These are phyloP conservation scores for Plasmodium coatneyi DNA, from an alignment of 169 alveolate genomes.

Conservation along the genomic window DNA sequence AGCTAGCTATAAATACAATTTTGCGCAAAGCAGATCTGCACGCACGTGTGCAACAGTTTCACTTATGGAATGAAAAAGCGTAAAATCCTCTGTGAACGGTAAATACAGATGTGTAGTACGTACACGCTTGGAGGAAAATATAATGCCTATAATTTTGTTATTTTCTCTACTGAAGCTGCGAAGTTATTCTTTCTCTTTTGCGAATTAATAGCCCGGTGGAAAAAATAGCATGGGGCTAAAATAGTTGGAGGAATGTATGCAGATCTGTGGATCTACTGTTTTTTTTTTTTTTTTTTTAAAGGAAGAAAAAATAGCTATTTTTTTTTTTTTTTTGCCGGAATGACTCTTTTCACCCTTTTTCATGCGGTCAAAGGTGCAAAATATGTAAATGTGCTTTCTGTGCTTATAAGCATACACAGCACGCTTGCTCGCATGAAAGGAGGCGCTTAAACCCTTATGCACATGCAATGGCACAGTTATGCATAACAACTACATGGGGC, in stretches of 20 bases:
- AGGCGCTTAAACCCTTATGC: background rate
- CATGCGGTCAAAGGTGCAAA: background rate
- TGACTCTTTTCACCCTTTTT: background rate
- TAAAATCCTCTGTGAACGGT: background rate
- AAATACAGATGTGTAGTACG: background rate
- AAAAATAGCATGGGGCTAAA: background rate
- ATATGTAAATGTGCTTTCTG: background rate
- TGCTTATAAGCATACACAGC: background rate
- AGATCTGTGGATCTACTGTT: background rate
- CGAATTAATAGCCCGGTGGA: background rate
- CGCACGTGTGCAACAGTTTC: background rate
- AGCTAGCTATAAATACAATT: background rate
- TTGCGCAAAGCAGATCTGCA: background rate
- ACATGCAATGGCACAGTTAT: background rate
- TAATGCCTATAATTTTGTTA: background rate
- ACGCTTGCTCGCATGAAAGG: too few species aligned
- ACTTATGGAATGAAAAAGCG: background rate
- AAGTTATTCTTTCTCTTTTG: background rate
- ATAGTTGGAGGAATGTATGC: background rate
- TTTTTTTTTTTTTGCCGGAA: background rate
- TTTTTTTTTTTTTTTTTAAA: background rate
- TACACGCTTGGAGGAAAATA: background rate
- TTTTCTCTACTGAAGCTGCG: background rate
- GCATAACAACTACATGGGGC: constrained; percentile 1
- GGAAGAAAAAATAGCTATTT: background rate